Evolutionary conservation across 495 filamentous ascomycete species (phyloP).

Genomic region (Pseudomonodictys pantanalensis): DNA sequence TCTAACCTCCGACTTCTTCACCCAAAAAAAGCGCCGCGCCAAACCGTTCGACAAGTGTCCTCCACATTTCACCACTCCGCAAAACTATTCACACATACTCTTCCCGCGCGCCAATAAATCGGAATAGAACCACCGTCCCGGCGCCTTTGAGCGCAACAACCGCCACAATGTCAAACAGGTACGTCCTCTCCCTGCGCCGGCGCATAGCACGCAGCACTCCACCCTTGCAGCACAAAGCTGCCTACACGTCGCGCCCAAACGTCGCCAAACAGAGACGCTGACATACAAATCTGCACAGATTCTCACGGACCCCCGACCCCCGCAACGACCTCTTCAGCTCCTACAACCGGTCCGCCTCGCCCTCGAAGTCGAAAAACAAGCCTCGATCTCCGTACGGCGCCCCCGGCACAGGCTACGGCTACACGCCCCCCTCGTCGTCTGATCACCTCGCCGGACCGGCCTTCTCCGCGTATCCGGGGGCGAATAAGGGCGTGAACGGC

Average conservation of each 20-base stretch:
- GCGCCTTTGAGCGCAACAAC: neutral
- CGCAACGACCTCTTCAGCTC: conserved; percentile 84
- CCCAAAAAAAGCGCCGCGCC: neutral
- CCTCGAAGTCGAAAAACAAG: conserved; percentile 27
- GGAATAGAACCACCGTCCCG: neutral
- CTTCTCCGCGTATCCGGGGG: conserved; percentile 53
- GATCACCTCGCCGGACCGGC: conserved; percentile 40
- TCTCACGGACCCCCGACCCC: conserved; percentile 23
- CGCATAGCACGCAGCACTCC: conserved; percentile 2
- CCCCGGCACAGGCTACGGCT: conserved; percentile 57
- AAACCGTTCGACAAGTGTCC: neutral
- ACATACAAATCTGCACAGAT: conserved; percentile 3
- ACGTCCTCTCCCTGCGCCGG: neutral
- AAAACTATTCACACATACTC: neutral
- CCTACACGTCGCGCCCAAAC: neutral
- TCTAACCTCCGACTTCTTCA: neutral
- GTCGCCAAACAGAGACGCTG: too few relatives aligned
- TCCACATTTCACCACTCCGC: neutral
- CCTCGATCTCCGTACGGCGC: conserved; percentile 19
- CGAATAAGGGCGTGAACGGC: conserved; percentile 35
- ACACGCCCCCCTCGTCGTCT: conserved; percentile 49
- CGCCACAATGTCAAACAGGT: conserved; percentile 7
- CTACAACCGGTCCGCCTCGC: conserved; percentile 49
- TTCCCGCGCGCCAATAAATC: neutral
- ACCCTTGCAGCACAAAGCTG: neutral